Percentiles rank a stretch among this genome's conserved stretches.
Evolutionary conservation across 2,329 filamentous ascomycete species (phyloP).

Genomic region (Colletotrichum endophyticum): DNA sequence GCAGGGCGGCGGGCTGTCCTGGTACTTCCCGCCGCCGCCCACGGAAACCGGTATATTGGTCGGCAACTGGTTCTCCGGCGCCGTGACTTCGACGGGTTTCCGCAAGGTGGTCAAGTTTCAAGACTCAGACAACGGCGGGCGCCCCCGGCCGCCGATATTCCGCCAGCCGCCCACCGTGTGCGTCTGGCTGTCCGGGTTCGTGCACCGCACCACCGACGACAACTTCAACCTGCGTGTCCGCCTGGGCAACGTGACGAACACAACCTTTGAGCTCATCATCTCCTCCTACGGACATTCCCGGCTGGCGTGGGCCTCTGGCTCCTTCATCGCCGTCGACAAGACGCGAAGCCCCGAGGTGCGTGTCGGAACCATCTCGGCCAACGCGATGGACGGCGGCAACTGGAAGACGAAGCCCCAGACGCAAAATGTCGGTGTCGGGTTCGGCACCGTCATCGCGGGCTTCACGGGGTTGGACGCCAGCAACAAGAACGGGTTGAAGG

Average conservation of each 20-base stretch:
- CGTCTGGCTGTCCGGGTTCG: background rate
- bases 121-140: background rate
- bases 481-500: background rate
- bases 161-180: background rate
- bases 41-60: fast-evolving
- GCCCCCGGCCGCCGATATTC: background rate
- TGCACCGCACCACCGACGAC: background rate
- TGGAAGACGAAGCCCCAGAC: background rate
- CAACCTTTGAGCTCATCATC: background rate
- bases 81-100: background rate
- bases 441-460: background rate
- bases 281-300: background rate
- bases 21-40: background rate
- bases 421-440: background rate
- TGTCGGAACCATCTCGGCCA: background rate
- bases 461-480: background rate
- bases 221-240: background rate
- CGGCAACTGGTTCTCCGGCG: background rate
- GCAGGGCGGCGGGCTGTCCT: background rate
- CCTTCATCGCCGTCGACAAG: background rate
- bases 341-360: background rate
- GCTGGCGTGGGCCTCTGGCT: background rate
- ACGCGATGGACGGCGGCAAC: background rate
- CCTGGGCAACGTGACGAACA: background rate
- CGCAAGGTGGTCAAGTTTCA: background rate